Conservation (phyloP, 306 rosid genomes). For the Gynostemma pentaphyllum region DNA sequence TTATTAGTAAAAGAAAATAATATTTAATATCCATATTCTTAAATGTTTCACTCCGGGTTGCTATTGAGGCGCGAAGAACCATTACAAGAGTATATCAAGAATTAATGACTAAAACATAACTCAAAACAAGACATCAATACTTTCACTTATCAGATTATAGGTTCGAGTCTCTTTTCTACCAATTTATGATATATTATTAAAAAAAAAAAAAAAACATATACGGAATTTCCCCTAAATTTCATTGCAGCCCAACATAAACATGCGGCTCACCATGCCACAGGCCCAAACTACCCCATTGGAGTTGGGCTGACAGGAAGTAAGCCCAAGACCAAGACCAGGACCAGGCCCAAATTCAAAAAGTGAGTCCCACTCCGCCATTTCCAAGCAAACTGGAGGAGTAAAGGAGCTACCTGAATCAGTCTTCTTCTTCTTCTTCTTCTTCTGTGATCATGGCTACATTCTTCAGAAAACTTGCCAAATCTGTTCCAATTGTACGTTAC, state of each 20-base stretch:
- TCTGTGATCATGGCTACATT: constrained; percentile 53
- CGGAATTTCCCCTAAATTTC: background rate
- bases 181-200: too few species aligned
- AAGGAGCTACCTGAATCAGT: background rate
- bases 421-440: constrained; percentile 5
- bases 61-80: too few species aligned
- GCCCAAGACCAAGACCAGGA: background rate
- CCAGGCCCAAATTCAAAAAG: background rate
- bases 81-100: too few species aligned
- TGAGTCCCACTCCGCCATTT: background rate
- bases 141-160: too few species aligned
- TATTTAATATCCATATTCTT: too few species aligned
- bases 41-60: too few species aligned
- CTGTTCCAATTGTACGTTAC: constrained; percentile 42
- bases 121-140: too few species aligned
- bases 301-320: background rate
- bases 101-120: too few species aligned
- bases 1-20: too few species aligned
- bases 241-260: background rate
- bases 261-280: background rate
- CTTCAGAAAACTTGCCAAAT: constrained; percentile 44
- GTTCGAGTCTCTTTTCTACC: too few species aligned
- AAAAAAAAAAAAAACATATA: too few species aligned
- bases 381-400: background rate
- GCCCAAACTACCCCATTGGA: background rate